Evolutionary conservation across 2,329 filamentous ascomycete genomes (phyloP).

Genomic region (Helminthosporium solani): DNA sequence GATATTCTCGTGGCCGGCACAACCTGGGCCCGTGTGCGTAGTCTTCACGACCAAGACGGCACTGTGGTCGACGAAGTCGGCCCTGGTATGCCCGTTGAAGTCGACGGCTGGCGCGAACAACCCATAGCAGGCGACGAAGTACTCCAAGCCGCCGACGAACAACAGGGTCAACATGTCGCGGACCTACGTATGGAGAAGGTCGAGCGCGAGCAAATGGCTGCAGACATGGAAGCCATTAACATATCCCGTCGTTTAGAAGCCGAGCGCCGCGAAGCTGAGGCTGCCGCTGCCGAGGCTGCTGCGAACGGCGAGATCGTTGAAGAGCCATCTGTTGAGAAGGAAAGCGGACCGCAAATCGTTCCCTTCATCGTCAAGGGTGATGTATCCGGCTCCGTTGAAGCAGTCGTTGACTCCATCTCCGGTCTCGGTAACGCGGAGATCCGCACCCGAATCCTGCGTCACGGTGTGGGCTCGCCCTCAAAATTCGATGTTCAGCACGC

Average conservation of each 20-base stretch:
- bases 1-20: conserved; percentile 84
- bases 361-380: conserved; percentile 91
- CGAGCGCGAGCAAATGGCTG: conserved; percentile 64
- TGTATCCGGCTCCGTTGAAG: conserved; percentile 91
- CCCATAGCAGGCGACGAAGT: conserved; percentile 85
- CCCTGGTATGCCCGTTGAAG: conserved; percentile 86
- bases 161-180: conserved; percentile 74
- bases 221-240: conserved; percentile 77
- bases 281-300: conserved; percentile 42
- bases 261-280: conserved; percentile 63
- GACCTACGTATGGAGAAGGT: conserved; percentile 71
- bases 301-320: conserved; percentile 19
- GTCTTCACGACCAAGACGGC: conserved; percentile 82
- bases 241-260: conserved; percentile 59
- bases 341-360: conserved; percentile 57
- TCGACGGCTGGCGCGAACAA: conserved; percentile 91
- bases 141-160: conserved; percentile 77
- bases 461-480: conserved; percentile 72
- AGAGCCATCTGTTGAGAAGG: conserved; percentile 47
- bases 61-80: conserved; percentile 68
- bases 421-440: conserved; percentile 85
- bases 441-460: conserved; percentile 71
- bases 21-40: conserved; percentile 84
- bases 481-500: conserved; percentile 92
- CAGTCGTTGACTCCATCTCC: conserved; percentile 73